Base-by-base conservation (phyloP, 2,329 filamentous ascomycete genomes). In the Myotisia sp. region DNA sequence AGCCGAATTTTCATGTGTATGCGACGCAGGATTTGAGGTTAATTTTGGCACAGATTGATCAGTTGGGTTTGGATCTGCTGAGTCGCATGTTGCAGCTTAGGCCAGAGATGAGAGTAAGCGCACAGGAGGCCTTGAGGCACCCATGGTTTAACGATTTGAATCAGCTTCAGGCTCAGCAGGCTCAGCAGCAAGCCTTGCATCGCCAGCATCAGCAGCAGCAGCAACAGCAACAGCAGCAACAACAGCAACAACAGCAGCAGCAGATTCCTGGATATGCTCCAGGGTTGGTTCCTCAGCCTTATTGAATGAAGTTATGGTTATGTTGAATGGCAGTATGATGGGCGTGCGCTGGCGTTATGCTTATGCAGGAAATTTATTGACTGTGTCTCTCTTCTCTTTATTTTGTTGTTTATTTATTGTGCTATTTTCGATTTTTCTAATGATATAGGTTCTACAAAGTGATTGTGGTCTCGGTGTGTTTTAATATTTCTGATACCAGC, bases 1-100 rank as follows among this genome's bases (percentile, higher is more conserved):
- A 95, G 67, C 72, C 77, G 30, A 93, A 79, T 40, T 93, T 93
- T 62, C 85, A 90, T 45, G 82, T 92, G 54, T 95, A 90, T 55
- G 81, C 83, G 9, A 93, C 90, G 1, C 86, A 94, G 54, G 85
- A 94, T 47, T 66, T 95, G 36, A 71, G 81, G 13, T 71, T 78
- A 38, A 90, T 95, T 43, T 67, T 98, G 16, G 86, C 84, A 0
- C 83, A 92, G 52, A 84, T 98, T 48, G 90, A 98, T 50, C 74
- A 75, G 12, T 65, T 80, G 7, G 90, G 87, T 6, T 74, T 98
- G 49, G 85, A 93, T 52, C 65, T 98, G 31, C 67, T 98, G 44
- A 77, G 80, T 50, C 72, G 80, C 41, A 92, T 98, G 83, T 72
- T 98, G 19, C 87, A 95, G 56, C 65, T 95, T 35, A 74, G 86